These are phyloP conservation scores for Blepharisma undulans DNA, from an alignment of 169 alveolate genomes.

Conservation along the genomic window DNA sequence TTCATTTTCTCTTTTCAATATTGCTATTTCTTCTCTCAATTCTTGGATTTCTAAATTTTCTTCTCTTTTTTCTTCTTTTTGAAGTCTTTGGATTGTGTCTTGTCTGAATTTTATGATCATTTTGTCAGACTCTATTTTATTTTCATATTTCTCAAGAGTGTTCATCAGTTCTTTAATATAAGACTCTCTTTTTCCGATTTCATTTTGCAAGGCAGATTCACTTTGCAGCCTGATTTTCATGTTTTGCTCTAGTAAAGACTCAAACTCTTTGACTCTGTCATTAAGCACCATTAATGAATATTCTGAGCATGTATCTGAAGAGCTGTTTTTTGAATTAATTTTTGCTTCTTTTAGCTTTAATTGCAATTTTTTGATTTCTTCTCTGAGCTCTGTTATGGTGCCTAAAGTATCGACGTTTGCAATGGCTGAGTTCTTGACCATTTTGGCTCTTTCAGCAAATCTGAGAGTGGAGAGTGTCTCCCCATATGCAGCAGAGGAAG, in stretches of 20 bases:
- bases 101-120: slow-evolving; percentile 65
- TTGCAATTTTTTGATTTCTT: slow-evolving; percentile 17
- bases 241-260: neutral
- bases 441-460: slow-evolving; percentile 86
- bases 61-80: neutral
- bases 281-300: neutral
- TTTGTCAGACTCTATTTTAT: slow-evolving; percentile 48
- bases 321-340: neutral
- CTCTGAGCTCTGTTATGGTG: slow-evolving; percentile 18
- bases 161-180: neutral
- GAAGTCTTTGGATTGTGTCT: slow-evolving; percentile 34
- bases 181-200: neutral
- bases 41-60: neutral
- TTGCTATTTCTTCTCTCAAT: slow-evolving; percentile 28
- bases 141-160: slow-evolving; percentile 54
- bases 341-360: neutral
- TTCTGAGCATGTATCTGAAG: neutral
- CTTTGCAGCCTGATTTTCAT: slow-evolving; percentile 8
- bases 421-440: slow-evolving; percentile 80
- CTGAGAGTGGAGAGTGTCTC: slow-evolving; percentile 69
- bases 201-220: slow-evolving; percentile 7
- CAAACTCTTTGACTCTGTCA: slow-evolving; percentile 20
- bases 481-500: slow-evolving; percentile 78
- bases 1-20: slow-evolving; percentile 16
- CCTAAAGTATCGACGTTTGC: slow-evolving; percentile 67